phyloP scores from a whole-genome alignment of 139 green algal genomes.

The Tetraselmis chui region DNA sequence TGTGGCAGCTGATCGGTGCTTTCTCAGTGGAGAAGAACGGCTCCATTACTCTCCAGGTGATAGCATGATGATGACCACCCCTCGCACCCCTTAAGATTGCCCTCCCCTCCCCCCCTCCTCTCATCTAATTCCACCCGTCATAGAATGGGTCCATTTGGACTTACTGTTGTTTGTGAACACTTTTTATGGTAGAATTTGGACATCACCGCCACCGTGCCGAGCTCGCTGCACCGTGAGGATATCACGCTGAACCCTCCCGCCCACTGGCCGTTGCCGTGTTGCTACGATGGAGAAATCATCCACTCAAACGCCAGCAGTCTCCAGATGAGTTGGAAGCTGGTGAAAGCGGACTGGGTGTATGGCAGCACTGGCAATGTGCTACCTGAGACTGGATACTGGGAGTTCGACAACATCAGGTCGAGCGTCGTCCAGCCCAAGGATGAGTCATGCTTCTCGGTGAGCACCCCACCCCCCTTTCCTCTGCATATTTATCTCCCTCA shows the following conservation, averaged over 20 bases:
- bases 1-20: neutral
- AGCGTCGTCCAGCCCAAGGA: neutral
- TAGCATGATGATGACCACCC: too few species aligned
- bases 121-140: neutral
- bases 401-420: neutral
- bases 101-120: neutral
- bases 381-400: neutral
- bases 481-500: too few species aligned
- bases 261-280: neutral
- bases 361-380: neutral
- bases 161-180: neutral
- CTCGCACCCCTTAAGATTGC: neutral
- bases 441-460: neutral
- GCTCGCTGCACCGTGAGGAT: neutral
- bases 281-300: neutral
- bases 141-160: neutral
- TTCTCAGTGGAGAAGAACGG: neutral
- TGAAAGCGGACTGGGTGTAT: neutral
- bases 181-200: neutral
- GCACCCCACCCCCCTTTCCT: neutral
- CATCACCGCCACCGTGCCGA: neutral
- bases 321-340: neutral
- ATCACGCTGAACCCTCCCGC: neutral
- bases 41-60: neutral
- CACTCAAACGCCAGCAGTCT: neutral